Conservation (phyloP, 768 basidiomycete species). For the Tylopilus sp. region DNA sequence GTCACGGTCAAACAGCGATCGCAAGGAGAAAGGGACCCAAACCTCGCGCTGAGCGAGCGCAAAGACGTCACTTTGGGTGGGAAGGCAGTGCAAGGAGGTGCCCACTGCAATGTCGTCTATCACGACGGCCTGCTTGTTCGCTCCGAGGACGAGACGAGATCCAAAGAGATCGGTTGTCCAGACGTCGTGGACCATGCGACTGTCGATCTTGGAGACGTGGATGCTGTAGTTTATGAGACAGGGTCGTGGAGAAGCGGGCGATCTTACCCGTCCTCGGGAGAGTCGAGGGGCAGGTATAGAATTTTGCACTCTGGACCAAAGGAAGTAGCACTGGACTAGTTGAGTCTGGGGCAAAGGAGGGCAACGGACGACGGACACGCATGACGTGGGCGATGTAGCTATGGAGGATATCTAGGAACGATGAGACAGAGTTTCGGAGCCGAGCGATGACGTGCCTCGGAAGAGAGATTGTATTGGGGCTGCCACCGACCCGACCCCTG, state of each 20-base stretch:
- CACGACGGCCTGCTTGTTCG: slow-evolving; percentile 48
- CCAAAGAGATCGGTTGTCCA: slow-evolving; percentile 52
- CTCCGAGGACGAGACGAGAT: slow-evolving; percentile 51
- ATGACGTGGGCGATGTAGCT: slow-evolving; percentile 40
- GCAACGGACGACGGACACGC: slow-evolving; percentile 41
- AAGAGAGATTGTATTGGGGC: slow-evolving; percentile 40
- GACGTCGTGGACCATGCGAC: slow-evolving; percentile 48
- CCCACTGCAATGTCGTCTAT: slow-evolving; percentile 47
- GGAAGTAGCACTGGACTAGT: slow-evolving; percentile 47
- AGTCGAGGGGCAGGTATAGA: slow-evolving; percentile 41
- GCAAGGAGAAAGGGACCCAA: slow-evolving; percentile 2
- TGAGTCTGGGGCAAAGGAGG: not conserved
- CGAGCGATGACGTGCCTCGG: slow-evolving; percentile 12
- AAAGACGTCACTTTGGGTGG: slow-evolving; percentile 63
- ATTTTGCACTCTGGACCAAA: slow-evolving; percentile 52
- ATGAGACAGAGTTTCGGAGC: not conserved
- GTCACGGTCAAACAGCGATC: not conserved
- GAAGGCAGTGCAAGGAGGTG: slow-evolving; percentile 36
- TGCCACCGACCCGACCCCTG: slow-evolving; percentile 32
- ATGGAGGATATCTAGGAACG: slow-evolving; percentile 49
- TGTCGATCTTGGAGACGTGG: slow-evolving; percentile 29
- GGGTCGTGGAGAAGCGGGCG: not conserved
- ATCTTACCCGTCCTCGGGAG: slow-evolving; percentile 38
- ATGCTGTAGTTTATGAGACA: slow-evolving; percentile 6
- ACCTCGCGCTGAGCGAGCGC: slow-evolving; percentile 54